phyloP scores from a whole-genome alignment of 139 green algal genomes.

The Picochlorum sp. region DNA sequence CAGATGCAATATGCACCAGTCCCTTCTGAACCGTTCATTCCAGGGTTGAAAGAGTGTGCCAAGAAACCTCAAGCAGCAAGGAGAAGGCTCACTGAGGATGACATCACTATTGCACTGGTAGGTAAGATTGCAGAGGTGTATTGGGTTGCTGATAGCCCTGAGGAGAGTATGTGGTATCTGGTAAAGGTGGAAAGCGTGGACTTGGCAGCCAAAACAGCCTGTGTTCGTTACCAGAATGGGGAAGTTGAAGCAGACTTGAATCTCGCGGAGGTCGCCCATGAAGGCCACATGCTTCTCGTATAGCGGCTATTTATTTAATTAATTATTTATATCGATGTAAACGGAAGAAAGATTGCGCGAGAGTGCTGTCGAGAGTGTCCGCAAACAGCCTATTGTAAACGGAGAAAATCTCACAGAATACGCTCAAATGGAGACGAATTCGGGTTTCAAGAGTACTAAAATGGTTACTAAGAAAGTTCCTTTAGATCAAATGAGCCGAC shows the following conservation, averaged over 20 bases:
- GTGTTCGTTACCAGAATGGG: constrained; percentile 50
- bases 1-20: neutral
- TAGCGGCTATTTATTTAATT: neutral
- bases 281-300: constrained; percentile 51
- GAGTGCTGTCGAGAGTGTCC: too few relatives aligned
- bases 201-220: constrained; percentile 20
- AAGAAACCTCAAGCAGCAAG: constrained; percentile 36
- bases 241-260: constrained; percentile 44
- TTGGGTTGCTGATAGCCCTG: constrained; percentile 49
- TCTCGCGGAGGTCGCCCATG: constrained; percentile 48
- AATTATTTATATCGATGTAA: too few relatives aligned
- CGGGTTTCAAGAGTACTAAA: too few relatives aligned
- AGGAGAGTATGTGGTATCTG: constrained; percentile 77
- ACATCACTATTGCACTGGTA: constrained; percentile 55
- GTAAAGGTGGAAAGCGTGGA: constrained; percentile 58
- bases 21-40: constrained; percentile 5
- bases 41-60: constrained; percentile 25
- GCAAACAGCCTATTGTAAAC: too few relatives aligned
- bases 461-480: too few relatives aligned
- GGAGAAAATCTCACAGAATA: too few relatives aligned
- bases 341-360: too few relatives aligned
- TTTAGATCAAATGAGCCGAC: neutral
- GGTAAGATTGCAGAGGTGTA: constrained; percentile 73
- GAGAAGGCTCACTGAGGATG: constrained; percentile 41
- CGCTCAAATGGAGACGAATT: too few relatives aligned